Evolutionary conservation across 163 green algal genomes (phyloP).

Genomic region (Picocystis sp.): DNA sequence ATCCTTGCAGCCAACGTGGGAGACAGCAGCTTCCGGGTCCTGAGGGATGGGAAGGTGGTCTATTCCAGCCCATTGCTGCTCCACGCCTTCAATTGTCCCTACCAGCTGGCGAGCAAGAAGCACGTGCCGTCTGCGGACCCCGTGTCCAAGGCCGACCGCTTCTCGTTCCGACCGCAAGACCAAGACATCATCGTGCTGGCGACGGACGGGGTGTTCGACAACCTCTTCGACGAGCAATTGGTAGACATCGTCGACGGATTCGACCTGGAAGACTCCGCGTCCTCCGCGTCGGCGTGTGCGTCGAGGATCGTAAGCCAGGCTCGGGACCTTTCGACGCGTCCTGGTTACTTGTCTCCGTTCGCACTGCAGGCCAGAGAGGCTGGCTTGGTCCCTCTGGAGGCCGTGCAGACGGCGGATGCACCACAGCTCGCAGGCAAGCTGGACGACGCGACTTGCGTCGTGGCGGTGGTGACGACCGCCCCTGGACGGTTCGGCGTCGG

Average conservation of each 20-base stretch:
- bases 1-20: slow-evolving; percentile 68
- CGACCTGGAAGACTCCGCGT: neutral
- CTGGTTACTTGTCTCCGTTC: slow-evolving; percentile 67
- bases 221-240: slow-evolving; percentile 6
- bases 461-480: no score
- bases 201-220: slow-evolving; percentile 9
- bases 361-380: slow-evolving; percentile 44
- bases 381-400: slow-evolving; percentile 7
- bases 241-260: neutral
- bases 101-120: slow-evolving; percentile 1
- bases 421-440: no score
- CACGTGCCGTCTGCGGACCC: slow-evolving; percentile 27
- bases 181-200: slow-evolving; percentile 3
- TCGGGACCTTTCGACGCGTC: slow-evolving; percentile 25
- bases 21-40: slow-evolving; percentile 19
- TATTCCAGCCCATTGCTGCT: slow-evolving; percentile 2
- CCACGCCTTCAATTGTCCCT: slow-evolving; percentile 13
- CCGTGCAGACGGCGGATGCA: no score
- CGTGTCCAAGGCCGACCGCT: slow-evolving; percentile 30
- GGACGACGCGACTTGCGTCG: no score
- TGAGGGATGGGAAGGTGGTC: slow-evolving; percentile 4
- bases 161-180: no score
- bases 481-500: no score
- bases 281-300: neutral
- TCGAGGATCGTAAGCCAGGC: slow-evolving; percentile 40